These are phyloP conservation scores for Botrytis paeoniae DNA, from an alignment of 2,329 filamentous ascomycete species.

Conservation along the genomic window DNA sequence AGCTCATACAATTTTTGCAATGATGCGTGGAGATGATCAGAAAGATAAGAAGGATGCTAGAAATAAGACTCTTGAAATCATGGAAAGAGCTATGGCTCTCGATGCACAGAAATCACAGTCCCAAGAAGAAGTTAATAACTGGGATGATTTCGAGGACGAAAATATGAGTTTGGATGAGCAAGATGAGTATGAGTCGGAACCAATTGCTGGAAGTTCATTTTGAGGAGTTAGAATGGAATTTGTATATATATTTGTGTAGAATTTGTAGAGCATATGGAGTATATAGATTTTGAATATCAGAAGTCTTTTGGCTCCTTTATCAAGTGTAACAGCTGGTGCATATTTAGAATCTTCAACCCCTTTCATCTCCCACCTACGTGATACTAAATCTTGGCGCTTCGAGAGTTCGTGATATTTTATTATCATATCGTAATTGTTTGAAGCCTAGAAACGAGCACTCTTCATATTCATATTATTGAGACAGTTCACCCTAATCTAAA, in stretches of 20 bases:
- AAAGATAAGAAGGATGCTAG: conserved; percentile 23
- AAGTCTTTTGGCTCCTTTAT: neutral
- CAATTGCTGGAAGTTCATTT: neutral
- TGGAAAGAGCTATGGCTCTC: conserved; percentile 31
- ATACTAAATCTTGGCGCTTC: neutral
- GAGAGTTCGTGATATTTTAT: neutral
- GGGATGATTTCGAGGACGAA: neutral
- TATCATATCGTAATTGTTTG: too few species aligned
- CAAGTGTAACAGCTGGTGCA: neutral
- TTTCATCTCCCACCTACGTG: neutral
- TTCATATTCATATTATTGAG: neutral
- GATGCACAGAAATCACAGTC: conserved; percentile 14
- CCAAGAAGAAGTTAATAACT: neutral
- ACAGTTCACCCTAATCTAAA: neutral
- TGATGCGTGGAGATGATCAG: conserved; percentile 19
- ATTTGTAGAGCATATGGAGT: neutral
- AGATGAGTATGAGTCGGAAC: neutral
- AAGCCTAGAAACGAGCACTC: neutral
- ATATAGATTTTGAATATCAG: conserved; percentile 7
- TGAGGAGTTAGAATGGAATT: neutral
- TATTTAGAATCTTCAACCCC: neutral
- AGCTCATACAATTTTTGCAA: conserved; percentile 19
- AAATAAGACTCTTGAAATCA: conserved; percentile 29
- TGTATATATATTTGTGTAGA: conserved; percentile 1
- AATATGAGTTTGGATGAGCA: neutral